Conservation (phyloP, 352 stramenopile genomes). For the Globisporangium rhizosaccharum region DNA sequence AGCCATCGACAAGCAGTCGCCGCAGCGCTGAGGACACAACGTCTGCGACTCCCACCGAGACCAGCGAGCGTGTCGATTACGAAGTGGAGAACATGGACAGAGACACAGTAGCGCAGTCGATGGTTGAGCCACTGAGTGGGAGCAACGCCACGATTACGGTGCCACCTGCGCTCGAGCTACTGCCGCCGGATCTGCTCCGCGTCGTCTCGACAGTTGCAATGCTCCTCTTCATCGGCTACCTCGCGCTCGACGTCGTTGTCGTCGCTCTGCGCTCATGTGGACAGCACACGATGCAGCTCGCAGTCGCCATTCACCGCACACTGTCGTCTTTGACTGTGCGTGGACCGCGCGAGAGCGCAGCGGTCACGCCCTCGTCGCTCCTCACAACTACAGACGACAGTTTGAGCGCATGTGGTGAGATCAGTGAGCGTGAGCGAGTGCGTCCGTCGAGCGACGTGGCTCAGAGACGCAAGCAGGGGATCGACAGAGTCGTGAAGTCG, state of each 20-base stretch:
- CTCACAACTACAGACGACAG: no score
- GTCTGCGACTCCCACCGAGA: neutral
- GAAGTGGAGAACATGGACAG: no score
- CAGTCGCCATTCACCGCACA: no score
- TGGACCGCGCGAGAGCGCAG: no score
- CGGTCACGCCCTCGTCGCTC: no score
- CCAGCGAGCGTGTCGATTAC: no score
- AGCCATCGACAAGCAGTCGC: no score
- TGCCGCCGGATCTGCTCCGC: slow-evolving; percentile 5
- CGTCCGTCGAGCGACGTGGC: neutral
- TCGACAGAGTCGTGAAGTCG: slow-evolving; percentile 5
- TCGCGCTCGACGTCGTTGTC: slow-evolving; percentile 19
- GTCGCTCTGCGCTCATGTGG: slow-evolving; percentile 2
- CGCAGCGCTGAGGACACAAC: neutral
- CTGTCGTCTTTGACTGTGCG: no score
- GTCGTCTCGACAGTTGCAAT: slow-evolving; percentile 19
- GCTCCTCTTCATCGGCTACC: slow-evolving; percentile 20
- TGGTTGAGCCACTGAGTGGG: neutral
- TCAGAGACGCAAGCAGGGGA: neutral
- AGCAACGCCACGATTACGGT: neutral
- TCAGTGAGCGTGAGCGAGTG: neutral
- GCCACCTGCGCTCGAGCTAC: slow-evolving; percentile 7
- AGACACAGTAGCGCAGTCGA: neutral
- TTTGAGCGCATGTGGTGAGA: no score
- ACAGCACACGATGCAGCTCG: no score